Evolutionary conservation across 768 basidiomycete species (phyloP).

Genomic region (Pleurotus citrinopileatus): DNA sequence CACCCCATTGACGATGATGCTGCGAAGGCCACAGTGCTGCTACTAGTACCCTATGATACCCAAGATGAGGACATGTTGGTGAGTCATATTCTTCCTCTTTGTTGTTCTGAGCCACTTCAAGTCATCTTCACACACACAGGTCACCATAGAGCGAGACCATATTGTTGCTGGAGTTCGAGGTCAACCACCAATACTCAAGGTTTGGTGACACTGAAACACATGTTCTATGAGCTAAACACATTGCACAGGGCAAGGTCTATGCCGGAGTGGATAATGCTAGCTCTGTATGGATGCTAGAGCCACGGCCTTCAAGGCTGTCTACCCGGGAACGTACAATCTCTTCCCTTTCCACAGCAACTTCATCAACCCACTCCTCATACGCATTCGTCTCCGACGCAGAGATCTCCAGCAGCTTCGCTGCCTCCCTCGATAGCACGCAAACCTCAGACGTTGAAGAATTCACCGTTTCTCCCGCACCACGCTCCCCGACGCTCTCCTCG

Average conservation of each 20-base stretch:
- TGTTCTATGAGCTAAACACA: background rate
- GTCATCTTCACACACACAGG: slow-evolving; percentile 41
- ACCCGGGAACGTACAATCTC: slow-evolving; percentile 73
- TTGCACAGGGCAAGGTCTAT: slow-evolving; percentile 66
- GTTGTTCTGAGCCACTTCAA: background rate
- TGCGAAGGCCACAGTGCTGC: slow-evolving; percentile 67
- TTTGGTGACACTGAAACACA: slow-evolving; percentile 17
- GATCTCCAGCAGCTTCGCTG: slow-evolving; percentile 82
- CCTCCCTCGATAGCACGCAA: slow-evolving; percentile 73
- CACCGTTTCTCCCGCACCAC: slow-evolving; percentile 53
- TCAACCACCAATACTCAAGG: slow-evolving; percentile 72
- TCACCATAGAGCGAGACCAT: slow-evolving; percentile 67
- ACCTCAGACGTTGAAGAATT: slow-evolving; percentile 72
- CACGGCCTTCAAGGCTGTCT: slow-evolving; percentile 50
- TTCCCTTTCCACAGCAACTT: slow-evolving; percentile 57
- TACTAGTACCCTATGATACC: slow-evolving; percentile 70
- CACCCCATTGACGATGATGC: slow-evolving; percentile 6
- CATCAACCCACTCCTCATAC: slow-evolving; percentile 75
- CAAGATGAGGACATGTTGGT: slow-evolving; percentile 72
- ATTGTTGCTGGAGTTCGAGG: slow-evolving; percentile 74
- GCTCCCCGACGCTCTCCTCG: slow-evolving; percentile 54
- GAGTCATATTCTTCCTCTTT: slow-evolving; percentile 21
- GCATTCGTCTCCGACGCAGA: slow-evolving; percentile 83
- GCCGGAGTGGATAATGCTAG: slow-evolving; percentile 61
- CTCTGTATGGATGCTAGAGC: slow-evolving; percentile 81